Conservation (phyloP, 257 asterid genomes). For the Rubia yunnanensis region DNA sequence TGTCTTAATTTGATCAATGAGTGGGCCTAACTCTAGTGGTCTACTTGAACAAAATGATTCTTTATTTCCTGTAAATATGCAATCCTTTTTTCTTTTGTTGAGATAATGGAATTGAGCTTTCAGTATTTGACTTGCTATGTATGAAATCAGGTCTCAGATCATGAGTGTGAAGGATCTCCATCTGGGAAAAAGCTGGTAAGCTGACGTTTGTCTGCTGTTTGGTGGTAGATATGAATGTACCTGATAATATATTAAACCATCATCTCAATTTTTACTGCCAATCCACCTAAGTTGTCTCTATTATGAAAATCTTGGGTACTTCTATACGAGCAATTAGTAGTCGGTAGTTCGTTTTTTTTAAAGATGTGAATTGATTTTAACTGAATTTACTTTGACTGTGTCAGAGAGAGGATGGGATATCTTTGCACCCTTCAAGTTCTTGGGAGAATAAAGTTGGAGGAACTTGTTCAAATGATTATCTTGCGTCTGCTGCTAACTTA, state of each 20-base stretch:
- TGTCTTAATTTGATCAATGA: background rate
- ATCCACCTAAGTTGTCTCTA: slow-evolving; percentile 3
- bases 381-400: slow-evolving; percentile 6
- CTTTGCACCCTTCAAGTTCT: slow-evolving; percentile 23
- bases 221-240: background rate
- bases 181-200: slow-evolving; percentile 64
- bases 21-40: background rate
- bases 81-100: background rate
- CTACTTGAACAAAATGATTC: background rate
- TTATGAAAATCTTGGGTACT: background rate
- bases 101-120: background rate
- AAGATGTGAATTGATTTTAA: background rate
- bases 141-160: slow-evolving; percentile 38
- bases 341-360: background rate
- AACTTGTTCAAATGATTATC: slow-evolving; percentile 25
- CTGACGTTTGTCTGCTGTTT: slow-evolving; percentile 7
- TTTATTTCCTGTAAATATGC: background rate
- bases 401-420: slow-evolving; percentile 50
- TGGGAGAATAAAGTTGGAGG: slow-evolving; percentile 31
- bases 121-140: slow-evolving; percentile 7
- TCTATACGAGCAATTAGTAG: background rate
- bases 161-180: slow-evolving; percentile 42
- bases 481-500: slow-evolving; percentile 28
- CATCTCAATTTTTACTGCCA: background rate
- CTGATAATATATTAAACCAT: background rate